phyloP scores from a whole-genome alignment of 78 protist species.

The Dictyostelium brefeldianum region DNA sequence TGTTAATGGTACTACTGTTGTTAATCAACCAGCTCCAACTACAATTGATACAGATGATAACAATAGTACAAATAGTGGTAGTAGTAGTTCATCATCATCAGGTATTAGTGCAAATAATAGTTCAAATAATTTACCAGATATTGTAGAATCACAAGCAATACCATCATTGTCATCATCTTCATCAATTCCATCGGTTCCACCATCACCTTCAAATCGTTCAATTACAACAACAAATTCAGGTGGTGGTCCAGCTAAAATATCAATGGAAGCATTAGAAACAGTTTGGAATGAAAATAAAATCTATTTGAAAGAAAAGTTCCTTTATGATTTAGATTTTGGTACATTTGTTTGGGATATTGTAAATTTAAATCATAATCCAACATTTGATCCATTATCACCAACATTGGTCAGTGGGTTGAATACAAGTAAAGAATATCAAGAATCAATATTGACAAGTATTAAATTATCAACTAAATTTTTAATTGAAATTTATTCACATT shows the following conservation, averaged over 20 bases:
- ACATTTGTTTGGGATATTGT: constrained; percentile 72
- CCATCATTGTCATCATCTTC: neutral
- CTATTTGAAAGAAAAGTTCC: constrained; percentile 54
- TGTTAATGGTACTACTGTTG: neutral
- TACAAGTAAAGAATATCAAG: constrained; percentile 25
- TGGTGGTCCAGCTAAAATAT: neutral
- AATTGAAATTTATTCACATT: constrained; percentile 64
- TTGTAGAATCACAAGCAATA: neutral
- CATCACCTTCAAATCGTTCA: constrained; percentile 9
- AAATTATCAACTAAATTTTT: constrained; percentile 52
- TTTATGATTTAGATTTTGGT: constrained; percentile 59
- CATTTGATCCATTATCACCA: constrained; percentile 48
- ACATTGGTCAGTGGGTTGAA: neutral
- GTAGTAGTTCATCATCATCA: neutral
- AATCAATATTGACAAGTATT: constrained; percentile 30
- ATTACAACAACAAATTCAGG: neutral
- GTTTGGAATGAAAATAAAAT: constrained; percentile 74
- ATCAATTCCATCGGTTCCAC: neutral
- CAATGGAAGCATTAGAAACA: constrained; percentile 47
- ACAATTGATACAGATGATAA: neutral
- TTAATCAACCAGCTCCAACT: no score
- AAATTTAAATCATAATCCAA: constrained; percentile 63
- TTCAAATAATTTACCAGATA: constrained; percentile 7
- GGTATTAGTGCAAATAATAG: constrained; percentile 4
- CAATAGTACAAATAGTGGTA: neutral